Evolutionary conservation across 2,329 filamentous ascomycete species (phyloP), one percentile per base, ranked within the genome.

Genomic region (Phaeophleospora eucalypticola): DNA sequence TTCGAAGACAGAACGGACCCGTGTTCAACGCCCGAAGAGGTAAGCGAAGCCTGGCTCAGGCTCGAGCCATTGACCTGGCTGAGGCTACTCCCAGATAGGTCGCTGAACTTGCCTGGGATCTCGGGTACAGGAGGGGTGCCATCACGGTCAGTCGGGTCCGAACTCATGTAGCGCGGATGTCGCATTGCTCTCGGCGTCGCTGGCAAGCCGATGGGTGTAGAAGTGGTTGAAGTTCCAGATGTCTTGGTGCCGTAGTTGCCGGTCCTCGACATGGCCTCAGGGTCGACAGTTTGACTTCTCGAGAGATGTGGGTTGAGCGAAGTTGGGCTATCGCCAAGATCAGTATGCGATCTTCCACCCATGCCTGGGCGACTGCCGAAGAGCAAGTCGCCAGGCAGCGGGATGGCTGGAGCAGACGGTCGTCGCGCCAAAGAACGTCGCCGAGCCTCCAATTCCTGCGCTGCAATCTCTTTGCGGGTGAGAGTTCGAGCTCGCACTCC

Each of bases 131-230:
- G 72, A 18, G 78, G 78, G 71, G 24, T 44, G n/a, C 36, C 67
- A 14, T 77, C 72, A 27, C 71, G 66, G 36, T 74, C 70, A 38
- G 70, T 71, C 35, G 75, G 71, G 48, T 83, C 78, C 2, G 75
- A 68, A 55, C 81, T 79, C 65, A 77, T 77, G 57, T 91, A 82
- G 36, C 87, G 82, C 1, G 81, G 79, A 63, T 94, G 82, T 16
- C 86, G 81, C 89, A 96, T 95, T 1, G 89, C 89, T 70, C 88
- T 84, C 21, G 91, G 90, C 1, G 90, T 96, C 2, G 89, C 88
- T 12, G 91, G 89, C n/a, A 95, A 77, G 0, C 89, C 90, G 42
- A 91, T 78, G 4, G 79, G 76, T 1, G 71, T 71, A 12, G 76
- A 75, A 12, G 78, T 73, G 1, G 75, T 76, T 2, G 72, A 69